A percentile compares a stretch with the other conserved stretches of the same genome.
Conservation (phyloP, 2,329 filamentous ascomycete species). For the Aspergillus nomiae region DNA sequence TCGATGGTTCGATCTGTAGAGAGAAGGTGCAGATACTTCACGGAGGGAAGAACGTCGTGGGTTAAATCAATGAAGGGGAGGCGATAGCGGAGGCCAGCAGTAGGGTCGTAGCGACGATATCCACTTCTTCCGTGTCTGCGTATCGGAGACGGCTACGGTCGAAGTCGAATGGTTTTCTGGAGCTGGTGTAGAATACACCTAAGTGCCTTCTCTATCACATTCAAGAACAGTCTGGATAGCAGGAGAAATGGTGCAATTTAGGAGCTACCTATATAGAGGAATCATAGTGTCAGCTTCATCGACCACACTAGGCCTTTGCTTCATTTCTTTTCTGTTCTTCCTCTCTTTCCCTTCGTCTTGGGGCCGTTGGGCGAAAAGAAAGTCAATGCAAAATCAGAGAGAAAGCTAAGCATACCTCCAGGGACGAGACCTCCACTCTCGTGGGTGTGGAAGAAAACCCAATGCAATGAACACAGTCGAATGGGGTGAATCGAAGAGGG, state of each 20-base stretch:
- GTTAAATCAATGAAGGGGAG: not conserved
- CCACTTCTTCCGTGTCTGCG: not conserved
- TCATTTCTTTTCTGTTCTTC: not conserved
- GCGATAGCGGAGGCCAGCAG: not conserved
- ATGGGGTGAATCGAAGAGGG: conserved; percentile 1
- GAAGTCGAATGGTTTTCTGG: not conserved
- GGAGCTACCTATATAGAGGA: conserved; percentile 7
- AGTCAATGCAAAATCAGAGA: not conserved
- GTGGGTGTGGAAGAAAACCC: conserved; percentile 2
- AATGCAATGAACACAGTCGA: conserved; percentile 4
- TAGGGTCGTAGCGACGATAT: not conserved
- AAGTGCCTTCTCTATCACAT: not conserved
- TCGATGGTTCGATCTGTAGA: not conserved
- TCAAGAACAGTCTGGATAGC: not conserved
- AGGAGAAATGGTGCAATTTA: not conserved
- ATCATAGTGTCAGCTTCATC: conserved; percentile 4
- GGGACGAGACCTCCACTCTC: conserved; percentile 4
- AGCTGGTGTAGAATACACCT: not conserved
- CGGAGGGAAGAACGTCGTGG: not conserved
- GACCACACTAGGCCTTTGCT: not conserved
- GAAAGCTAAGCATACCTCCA: conserved; percentile 10
- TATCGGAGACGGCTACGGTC: not conserved
- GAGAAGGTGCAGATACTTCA: too few relatives aligned
- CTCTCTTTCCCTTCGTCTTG: not conserved
- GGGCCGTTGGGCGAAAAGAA: not conserved